Evolutionary conservation across 192 early-diverging fungal species (phyloP).

Genomic region (Spinellus fusiger): DNA sequence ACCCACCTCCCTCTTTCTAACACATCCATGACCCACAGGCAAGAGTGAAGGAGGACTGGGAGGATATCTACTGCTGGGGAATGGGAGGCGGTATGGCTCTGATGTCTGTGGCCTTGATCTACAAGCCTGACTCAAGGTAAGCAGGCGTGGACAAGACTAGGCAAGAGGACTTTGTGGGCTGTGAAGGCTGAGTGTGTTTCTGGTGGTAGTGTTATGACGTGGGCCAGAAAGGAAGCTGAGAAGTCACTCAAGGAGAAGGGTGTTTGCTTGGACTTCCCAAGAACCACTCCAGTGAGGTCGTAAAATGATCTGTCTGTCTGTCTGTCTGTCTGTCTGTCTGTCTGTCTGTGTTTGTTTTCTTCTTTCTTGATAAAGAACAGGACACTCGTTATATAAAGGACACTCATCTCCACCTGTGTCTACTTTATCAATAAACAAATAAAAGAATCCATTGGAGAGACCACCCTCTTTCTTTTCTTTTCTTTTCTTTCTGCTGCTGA

Average conservation of each 20-base stretch:
- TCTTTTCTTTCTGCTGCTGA: no score
- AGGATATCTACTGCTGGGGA: constrained; percentile 56
- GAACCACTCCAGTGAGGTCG: constrained; percentile 30
- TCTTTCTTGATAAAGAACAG: no score
- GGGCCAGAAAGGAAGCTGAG: constrained; percentile 72
- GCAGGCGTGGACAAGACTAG: constrained; percentile 19
- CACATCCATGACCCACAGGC: constrained; percentile 25
- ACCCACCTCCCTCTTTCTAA: neutral
- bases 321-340: no score
- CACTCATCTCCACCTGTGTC: no score
- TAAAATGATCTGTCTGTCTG: no score
- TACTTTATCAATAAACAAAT: no score
- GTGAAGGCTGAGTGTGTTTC: no score
- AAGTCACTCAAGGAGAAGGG: constrained; percentile 66
- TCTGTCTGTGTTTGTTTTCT: no score
- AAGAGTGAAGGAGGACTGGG: constrained; percentile 71
- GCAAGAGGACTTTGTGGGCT: no score
- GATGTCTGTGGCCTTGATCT: constrained; percentile 49
- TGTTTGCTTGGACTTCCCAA: constrained; percentile 56
- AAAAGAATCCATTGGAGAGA: no score
- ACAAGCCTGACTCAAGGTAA: constrained; percentile 78
- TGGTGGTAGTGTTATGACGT: constrained; percentile 66
- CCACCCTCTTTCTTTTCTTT: no score
- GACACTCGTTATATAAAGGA: no score
- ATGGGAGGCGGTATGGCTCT: constrained; percentile 53